Evolutionary conservation across 495 filamentous ascomycete species (phyloP), one percentile per base, ranked within the genome.

Genomic region (Durotheca rogersii): DNA sequence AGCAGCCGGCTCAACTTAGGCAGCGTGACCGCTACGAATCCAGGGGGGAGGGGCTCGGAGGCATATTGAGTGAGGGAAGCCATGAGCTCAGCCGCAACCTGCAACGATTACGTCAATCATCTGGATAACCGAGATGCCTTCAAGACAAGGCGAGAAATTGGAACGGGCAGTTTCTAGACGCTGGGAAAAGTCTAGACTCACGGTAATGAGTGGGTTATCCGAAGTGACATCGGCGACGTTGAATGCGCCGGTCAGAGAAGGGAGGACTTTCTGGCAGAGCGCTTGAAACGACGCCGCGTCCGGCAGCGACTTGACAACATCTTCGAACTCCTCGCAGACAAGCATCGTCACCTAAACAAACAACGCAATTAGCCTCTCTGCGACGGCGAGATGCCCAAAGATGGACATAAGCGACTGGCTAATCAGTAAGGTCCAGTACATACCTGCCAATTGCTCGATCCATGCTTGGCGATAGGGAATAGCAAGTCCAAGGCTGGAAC

Each of bases 251-350:
- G 81, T 95, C 35, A 98, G 67, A 1, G 88, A 88, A 16, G 93
- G 93, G 10, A 96, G 67, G 10, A 95, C 87, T 68, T 91, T 94
- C 32, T 81, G 77, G 60, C 92, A 95, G 2, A 98, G 79, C n/a
- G 79, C 81, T 16, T 81, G 74, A 67, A 92, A 98, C 7, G 81
- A 69, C 12, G 84, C 80, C 14, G 77, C 69, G 10, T 84, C 78
- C 4, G 82, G 66, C 53, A 95, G 79, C 3, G 78, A 77, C 20
- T 79, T 77, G 0, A 86, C 84, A 51, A 96, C 83, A 29, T 91
- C 87, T 68, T 96, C 90, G 61, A 98, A 95, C 0, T 89, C 83
- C 66, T 97, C 94, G 46, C 80, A 86, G 11, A 96, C 85, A 14
- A 95, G 75, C 59, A 62, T 62, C 7, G 62, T 66, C 23, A 65